phyloP scores from a whole-genome alignment of 257 asterid species.

The Solanum piurae region DNA sequence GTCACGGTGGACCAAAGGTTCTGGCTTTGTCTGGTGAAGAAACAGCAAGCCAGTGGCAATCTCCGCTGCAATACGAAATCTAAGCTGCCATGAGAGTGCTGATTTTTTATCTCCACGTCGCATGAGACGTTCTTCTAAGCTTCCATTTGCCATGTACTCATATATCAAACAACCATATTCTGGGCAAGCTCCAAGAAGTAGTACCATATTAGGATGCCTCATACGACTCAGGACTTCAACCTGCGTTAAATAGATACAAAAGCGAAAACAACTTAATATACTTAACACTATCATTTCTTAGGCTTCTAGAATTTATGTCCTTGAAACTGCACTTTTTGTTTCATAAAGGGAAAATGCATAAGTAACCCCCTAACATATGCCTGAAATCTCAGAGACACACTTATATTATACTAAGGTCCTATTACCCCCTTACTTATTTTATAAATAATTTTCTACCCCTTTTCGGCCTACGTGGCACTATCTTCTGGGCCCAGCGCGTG shows the following conservation, averaged over 20 bases:
- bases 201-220: slow-evolving; percentile 89
- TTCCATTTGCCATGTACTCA: slow-evolving; percentile 78
- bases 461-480: too few species aligned
- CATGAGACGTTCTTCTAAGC: slow-evolving; percentile 67
- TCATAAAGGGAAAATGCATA: neutral
- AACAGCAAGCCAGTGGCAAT: slow-evolving; percentile 63
- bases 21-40: slow-evolving; percentile 89
- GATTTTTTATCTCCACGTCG: slow-evolving; percentile 31
- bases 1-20: slow-evolving; percentile 89
- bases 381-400: too few species aligned
- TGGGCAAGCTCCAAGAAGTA: slow-evolving; percentile 90
- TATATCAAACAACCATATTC: slow-evolving; percentile 83
- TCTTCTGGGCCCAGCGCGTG: too few species aligned
- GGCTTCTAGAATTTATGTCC: neutral
- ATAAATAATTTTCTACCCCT: too few species aligned
- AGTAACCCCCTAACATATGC: too few species aligned
- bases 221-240: slow-evolving; percentile 75
- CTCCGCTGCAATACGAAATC: slow-evolving; percentile 78
- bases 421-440: too few species aligned
- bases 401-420: too few species aligned
- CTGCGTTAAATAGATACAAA: slow-evolving; percentile 15
- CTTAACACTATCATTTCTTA: neutral
- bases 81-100: slow-evolving; percentile 66
- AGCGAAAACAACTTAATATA: neutral
- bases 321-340: neutral